These are phyloP conservation scores for Zychaea mexicana DNA, from an alignment of 371 early-diverging fungal species.

Conservation along the genomic window DNA sequence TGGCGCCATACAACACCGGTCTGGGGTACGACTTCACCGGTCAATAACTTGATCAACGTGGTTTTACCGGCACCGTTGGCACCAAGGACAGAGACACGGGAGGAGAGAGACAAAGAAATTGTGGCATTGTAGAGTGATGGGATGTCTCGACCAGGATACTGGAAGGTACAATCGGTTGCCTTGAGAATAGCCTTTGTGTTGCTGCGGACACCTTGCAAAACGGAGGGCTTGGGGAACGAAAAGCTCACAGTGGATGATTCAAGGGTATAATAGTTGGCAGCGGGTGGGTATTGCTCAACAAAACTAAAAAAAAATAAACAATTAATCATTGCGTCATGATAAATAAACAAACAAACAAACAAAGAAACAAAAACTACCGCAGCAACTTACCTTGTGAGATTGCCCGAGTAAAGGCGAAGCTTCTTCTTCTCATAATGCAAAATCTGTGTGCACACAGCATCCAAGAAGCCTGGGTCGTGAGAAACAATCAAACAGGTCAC, in stretches of 20 bases:
- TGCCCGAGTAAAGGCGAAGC: constrained; percentile 69
- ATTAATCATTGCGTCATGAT: not conserved
- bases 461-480: constrained; percentile 98
- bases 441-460: constrained; percentile 82
- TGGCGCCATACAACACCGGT: constrained; percentile 71
- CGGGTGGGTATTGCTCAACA: constrained; percentile 59
- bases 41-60: constrained; percentile 82
- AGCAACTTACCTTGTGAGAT: constrained; percentile 51
- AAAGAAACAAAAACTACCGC: not conserved
- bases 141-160: constrained; percentile 68
- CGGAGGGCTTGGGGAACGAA: constrained; percentile 74
- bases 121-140: constrained; percentile 65
- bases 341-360: not conserved
- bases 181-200: constrained; percentile 80
- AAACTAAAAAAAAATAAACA: constrained; percentile 27
- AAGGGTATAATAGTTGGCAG: constrained; percentile 73
- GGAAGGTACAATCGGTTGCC: constrained; percentile 66
- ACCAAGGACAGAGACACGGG: constrained; percentile 83
- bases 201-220: constrained; percentile 75
- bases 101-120: constrained; percentile 69
- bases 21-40: constrained; percentile 70
- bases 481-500: constrained; percentile 98
- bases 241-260: constrained; percentile 70
- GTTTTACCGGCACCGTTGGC: constrained; percentile 87
- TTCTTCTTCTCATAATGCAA: constrained; percentile 78